Percentiles rank a stretch among this genome's conserved stretches.
Conservation (phyloP, 140 eudicot genomes). For the Bidens hawaiensis region DNA sequence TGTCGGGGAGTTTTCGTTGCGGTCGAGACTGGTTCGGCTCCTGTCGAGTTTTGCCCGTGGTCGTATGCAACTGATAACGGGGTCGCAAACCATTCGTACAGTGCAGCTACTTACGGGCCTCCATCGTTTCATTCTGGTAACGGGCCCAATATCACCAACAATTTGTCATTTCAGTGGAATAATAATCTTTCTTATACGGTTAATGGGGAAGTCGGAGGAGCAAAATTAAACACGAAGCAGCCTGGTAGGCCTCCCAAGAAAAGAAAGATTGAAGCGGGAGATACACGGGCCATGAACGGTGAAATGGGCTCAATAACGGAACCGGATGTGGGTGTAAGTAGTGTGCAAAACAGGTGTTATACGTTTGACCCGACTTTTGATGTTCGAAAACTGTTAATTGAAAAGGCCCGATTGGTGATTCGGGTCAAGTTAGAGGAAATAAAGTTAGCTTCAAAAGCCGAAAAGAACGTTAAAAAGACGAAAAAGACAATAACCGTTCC, state of each 20-base stretch:
- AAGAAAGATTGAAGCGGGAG: constrained; percentile 48
- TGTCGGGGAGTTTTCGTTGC: constrained; percentile 85
- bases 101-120: constrained; percentile 33
- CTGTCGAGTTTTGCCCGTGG: constrained; percentile 50
- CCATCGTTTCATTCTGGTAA: constrained; percentile 54
- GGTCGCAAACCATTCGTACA: constrained; percentile 42
- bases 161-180: constrained; percentile 58
- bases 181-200: constrained; percentile 18
- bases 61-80: constrained; percentile 57
- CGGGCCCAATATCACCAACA: constrained; percentile 51
- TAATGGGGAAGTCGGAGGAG: constrained; percentile 29
- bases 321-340: constrained; percentile 31
- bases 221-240: constrained; percentile 27
- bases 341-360: neutral
- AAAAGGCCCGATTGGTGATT: constrained; percentile 63
- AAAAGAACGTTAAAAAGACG: constrained; percentile 31
- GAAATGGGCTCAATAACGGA: constrained; percentile 30
- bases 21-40: constrained; percentile 50
- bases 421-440: constrained; percentile 61
- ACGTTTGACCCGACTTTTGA: constrained; percentile 52
- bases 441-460: constrained; percentile 50
- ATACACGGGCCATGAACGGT: constrained; percentile 29
- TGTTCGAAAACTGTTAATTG: constrained; percentile 62
- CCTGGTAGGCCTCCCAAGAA: constrained; percentile 71
- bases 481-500: constrained; percentile 65